A percentile compares a stretch with the other conserved stretches of the same genome.
These are phyloP conservation scores for Pichia sp. DNA, from an alignment of 1,139 yeast genomes.

Conservation along the genomic window DNA sequence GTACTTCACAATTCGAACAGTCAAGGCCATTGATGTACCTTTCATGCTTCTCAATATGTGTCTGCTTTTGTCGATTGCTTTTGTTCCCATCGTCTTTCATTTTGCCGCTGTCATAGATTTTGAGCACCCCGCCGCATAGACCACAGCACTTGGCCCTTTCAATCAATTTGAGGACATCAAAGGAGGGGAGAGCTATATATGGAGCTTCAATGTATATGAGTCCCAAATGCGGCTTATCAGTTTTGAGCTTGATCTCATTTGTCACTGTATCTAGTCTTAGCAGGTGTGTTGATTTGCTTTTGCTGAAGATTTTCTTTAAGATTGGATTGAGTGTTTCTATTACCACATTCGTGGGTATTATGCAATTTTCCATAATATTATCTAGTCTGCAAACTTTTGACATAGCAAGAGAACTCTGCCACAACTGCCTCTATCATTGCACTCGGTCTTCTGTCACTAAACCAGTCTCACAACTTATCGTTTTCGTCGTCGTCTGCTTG, in stretches of 20 bases:
- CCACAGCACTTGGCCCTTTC: constrained; percentile 72
- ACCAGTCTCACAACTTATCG: background rate
- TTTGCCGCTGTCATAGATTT: constrained; percentile 33
- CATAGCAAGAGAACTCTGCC: background rate
- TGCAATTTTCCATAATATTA: background rate
- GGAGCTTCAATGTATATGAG: constrained; percentile 39
- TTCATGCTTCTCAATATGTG: constrained; percentile 22
- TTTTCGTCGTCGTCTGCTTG: background rate
- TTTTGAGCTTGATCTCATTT: constrained; percentile 11
- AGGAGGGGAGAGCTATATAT: constrained; percentile 63
- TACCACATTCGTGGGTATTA: constrained; percentile 1
- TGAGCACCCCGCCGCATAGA: constrained; percentile 65
- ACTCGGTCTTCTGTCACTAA: background rate
- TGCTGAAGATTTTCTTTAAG: constrained; percentile 12
- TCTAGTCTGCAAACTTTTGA: background rate
- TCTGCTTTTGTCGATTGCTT: constrained; percentile 18
- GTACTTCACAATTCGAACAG: constrained; percentile 60
- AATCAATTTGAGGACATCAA: constrained; percentile 62
- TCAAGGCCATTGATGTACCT: constrained; percentile 47
- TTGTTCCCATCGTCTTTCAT: constrained; percentile 32
- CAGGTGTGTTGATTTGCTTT: constrained; percentile 12
- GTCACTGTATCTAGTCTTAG: constrained; percentile 11
- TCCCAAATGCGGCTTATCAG: constrained; percentile 26
- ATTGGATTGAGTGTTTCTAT: background rate
- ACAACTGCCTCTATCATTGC: background rate